These are phyloP conservation scores for Aspergillus sp. DNA, from an alignment of 2,329 filamentous ascomycete species.

Conservation along the genomic window DNA sequence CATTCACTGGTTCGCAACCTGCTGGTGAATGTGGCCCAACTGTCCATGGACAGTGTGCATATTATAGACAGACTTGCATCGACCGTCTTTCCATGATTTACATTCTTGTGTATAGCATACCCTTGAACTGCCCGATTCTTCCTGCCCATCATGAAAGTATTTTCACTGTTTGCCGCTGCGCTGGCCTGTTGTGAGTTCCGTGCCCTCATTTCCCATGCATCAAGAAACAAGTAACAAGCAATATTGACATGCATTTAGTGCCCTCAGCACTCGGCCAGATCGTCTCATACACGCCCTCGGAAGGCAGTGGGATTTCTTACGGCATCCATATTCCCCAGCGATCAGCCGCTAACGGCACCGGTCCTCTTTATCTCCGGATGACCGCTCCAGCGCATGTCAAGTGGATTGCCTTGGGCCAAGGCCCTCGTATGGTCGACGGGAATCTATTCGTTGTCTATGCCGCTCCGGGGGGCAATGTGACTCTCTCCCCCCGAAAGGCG, in stretches of 20 bases:
- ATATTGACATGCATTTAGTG: constrained; percentile 4
- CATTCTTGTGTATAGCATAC: no score
- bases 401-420: constrained; percentile 52
- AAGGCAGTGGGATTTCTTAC: constrained; percentile 27
- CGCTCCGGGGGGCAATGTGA: constrained; percentile 48
- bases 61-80: no score
- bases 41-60: no score
- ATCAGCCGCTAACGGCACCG: constrained; percentile 43
- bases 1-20: no score
- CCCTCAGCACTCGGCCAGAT: constrained; percentile 11
- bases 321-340: constrained; percentile 47
- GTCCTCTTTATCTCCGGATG: constrained; percentile 53
- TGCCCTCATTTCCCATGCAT: background rate
- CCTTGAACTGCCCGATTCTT: no score
- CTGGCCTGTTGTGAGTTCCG: background rate
- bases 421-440: constrained; percentile 44
- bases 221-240: background rate
- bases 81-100: no score
- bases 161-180: background rate
- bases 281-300: constrained; percentile 13
- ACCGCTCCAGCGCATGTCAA: constrained; percentile 45
- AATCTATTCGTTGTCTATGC: constrained; percentile 55
- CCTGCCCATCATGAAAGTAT: background rate
- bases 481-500: constrained; percentile 46
- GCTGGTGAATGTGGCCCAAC: no score